Conservation (phyloP, 2,329 filamentous ascomycete species). For the Ramichloridium luteum region DNA sequence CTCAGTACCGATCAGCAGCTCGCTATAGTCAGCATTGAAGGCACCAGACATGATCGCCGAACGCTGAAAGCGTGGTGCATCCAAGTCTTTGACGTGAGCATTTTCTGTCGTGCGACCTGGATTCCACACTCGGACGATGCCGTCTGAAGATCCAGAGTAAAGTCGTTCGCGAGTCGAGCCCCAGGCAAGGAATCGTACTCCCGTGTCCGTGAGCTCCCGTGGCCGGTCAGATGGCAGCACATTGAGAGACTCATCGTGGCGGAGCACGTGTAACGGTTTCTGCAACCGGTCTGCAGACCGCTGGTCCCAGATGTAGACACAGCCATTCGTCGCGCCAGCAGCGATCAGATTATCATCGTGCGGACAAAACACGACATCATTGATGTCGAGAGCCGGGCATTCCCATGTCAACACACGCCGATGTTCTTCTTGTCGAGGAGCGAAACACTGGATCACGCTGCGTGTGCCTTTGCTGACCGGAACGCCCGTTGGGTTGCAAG, state of each 20-base stretch:
- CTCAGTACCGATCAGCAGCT: constrained; percentile 46
- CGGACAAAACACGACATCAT: constrained; percentile 40
- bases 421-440: constrained; percentile 26
- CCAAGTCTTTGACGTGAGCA: constrained; percentile 39
- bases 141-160: constrained; percentile 50
- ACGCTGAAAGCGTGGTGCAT: constrained; percentile 26
- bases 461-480: constrained; percentile 29
- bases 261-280: constrained; percentile 36
- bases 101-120: constrained; percentile 40
- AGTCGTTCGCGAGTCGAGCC: constrained; percentile 39
- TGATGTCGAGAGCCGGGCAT: constrained; percentile 49
- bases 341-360: constrained; percentile 41
- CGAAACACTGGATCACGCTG: constrained; percentile 43
- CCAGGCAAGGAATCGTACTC: constrained; percentile 48
- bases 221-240: constrained; percentile 32
- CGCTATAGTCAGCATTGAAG: constrained; percentile 43
- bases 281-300: constrained; percentile 30
- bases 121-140: constrained; percentile 48
- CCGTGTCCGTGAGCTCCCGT: constrained; percentile 44
- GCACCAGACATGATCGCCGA: constrained; percentile 47
- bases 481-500: constrained; percentile 31
- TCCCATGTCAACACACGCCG: constrained; percentile 35
- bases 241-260: constrained; percentile 40
- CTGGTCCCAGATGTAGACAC: constrained; percentile 49
- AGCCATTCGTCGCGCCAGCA: constrained; percentile 48